Conservation (phyloP, 192 early-diverging fungal species). For the Coemansia aciculifera region DNA sequence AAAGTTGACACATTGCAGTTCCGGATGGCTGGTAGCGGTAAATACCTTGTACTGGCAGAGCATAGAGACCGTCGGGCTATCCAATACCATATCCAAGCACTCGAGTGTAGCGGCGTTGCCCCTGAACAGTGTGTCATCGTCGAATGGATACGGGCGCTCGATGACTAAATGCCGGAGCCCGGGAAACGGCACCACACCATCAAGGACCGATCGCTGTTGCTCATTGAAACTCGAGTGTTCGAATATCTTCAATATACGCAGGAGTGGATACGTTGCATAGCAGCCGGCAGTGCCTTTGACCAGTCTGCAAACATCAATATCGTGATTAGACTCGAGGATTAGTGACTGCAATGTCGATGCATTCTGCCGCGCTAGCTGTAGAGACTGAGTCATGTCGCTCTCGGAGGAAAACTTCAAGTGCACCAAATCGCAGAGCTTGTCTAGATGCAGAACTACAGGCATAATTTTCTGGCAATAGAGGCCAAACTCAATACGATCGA, state of each 20-base stretch:
- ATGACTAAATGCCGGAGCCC: background rate
- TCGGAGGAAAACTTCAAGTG: background rate
- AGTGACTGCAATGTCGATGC: background rate
- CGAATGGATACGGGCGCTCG: background rate
- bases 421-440: background rate
- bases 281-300: background rate
- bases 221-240: background rate
- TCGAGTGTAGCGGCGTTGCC: background rate
- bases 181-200: background rate
- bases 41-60: background rate
- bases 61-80: background rate
- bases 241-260: background rate
- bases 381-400: background rate
- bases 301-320: background rate
- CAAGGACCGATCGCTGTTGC: background rate
- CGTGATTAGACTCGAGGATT: background rate
- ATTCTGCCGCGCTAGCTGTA: background rate
- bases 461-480: background rate
- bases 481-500: background rate
- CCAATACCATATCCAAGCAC: background rate
- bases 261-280: background rate
- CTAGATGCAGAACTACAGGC: background rate
- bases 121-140: background rate
- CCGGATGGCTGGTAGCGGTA: background rate
- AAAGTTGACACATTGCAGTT: background rate